Evolutionary conservation across 495 filamentous ascomycete genomes (phyloP).

Genomic region (Copromyces sp.): DNA sequence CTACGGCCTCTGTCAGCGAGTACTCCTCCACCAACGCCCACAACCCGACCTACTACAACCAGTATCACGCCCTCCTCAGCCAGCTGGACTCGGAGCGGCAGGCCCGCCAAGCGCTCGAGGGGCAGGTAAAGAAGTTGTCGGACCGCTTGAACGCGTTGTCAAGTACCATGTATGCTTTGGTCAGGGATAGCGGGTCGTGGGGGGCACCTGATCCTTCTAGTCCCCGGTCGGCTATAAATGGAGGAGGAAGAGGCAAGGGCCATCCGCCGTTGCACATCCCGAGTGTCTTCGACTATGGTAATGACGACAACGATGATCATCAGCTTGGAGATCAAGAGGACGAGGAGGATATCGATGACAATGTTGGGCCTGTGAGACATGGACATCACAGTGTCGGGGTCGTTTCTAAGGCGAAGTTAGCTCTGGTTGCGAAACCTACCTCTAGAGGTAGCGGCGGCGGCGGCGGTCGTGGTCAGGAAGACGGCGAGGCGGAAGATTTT

Average conservation of each 20-base stretch:
- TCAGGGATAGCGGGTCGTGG: conserved; percentile 18
- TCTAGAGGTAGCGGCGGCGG: not conserved
- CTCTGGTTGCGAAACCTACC: not conserved
- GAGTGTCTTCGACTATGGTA: not conserved
- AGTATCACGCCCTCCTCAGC: conserved; percentile 29
- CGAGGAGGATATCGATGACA: conserved; percentile 9
- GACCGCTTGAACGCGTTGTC: conserved; percentile 33
- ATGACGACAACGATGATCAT: conserved; percentile 12
- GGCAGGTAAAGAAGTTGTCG: conserved; percentile 36
- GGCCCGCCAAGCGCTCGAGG: conserved; percentile 40
- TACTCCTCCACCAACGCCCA: conserved; percentile 12
- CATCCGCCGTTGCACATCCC: not conserved
- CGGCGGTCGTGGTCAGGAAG: conserved; percentile 9
- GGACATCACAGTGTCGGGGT: conserved; percentile 10
- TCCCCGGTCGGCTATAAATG: not conserved
- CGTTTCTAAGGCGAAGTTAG: not conserved
- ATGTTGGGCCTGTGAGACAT: conserved; percentile 6
- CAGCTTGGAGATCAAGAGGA: conserved; percentile 15
- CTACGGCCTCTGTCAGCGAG: conserved; percentile 3
- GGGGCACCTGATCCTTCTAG: conserved; percentile 10
- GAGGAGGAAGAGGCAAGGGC: not conserved
- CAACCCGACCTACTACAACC: conserved; percentile 18
- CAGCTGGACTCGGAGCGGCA: conserved; percentile 40
- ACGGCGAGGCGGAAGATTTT: conserved; percentile 28
- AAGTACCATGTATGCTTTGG: conserved; percentile 27